Evolutionary conservation across 768 basidiomycete genomes (phyloP), one percentile per base, ranked within the genome.

Genomic region (Boletellus ananas): DNA sequence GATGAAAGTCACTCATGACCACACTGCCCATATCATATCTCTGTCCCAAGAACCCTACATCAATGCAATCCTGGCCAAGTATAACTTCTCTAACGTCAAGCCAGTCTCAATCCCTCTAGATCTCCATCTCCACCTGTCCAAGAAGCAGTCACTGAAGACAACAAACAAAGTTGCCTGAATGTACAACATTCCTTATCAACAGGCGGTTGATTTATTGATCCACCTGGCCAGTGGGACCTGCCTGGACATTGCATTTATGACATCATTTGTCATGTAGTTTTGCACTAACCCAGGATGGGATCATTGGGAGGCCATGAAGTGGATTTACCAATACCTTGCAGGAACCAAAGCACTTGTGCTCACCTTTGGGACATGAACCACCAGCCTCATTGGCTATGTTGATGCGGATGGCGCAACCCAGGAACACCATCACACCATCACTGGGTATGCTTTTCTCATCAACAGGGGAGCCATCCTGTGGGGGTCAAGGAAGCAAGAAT

Each of bases 321-420:
- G 21, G 12, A 51, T 65, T 1, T 49, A 60, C 3, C 0, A 16
- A 0, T 65, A 65, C 11, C 56, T 65, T 0, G 5, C 39, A 0
- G 44, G 58, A 0, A 64, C 47, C 0, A 50, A 47, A 34, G 14
- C 9, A 1, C 20, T 20, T 1, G 2, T n/a, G 4, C 45, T 56
- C 1, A 53, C 42, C 0, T 53, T 23, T 18, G 20, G 43, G 0
- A 40, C 33, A 3, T 9, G 31, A 9, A 18, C 4, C 2, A 5
- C 13, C 4, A 44, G 49, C 2, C 37, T 57, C 1, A 10, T 34
- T 6, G 34, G 52, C 1, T 57, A 49, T 23, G 21, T 34, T 0
- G 36, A 57, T 20, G n/a, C 37, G 2, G 34, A 56, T 40, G 45
- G 52, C 1, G 20, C 37, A 0, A 18, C 40, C 2, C 52, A 57